A percentile compares a stretch with the other conserved stretches of the same genome.
Conservation (phyloP, 371 early-diverging fungal genomes). For the Rhizopus sp. region DNA sequence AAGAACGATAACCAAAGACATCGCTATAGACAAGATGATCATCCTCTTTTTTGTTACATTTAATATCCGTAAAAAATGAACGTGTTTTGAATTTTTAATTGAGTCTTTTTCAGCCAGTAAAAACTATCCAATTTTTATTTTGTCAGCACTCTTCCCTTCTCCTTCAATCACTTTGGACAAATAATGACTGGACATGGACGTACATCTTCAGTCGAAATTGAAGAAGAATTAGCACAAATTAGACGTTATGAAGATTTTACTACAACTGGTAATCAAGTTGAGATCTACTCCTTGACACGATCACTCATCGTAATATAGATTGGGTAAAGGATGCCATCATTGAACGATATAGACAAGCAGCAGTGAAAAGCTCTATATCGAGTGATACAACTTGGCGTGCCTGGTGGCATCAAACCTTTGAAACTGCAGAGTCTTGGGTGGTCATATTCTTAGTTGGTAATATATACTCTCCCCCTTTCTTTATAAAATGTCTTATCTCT, state of each 20-base stretch:
- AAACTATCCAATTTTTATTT: not conserved
- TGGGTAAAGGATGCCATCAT: slow-evolving; percentile 89
- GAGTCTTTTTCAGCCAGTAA: not conserved
- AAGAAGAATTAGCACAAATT: slow-evolving; percentile 60
- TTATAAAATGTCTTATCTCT: not conserved
- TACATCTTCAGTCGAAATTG: slow-evolving; percentile 32
- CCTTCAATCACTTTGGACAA: not conserved
- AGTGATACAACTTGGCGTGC: slow-evolving; percentile 61
- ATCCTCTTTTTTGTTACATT: no score
- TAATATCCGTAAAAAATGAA: no score
- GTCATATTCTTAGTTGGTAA: slow-evolving; percentile 79
- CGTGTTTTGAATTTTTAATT: not conserved
- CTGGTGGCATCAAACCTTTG: slow-evolving; percentile 63
- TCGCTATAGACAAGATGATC: no score
- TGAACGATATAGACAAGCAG: slow-evolving; percentile 74
- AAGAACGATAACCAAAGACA: no score
- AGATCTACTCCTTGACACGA: not conserved
- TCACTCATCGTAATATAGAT: slow-evolving; percentile 48
- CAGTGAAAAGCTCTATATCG: slow-evolving; percentile 49
- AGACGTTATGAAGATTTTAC: slow-evolving; percentile 85
- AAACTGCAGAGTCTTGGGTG: slow-evolving; percentile 87
- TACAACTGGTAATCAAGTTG: slow-evolving; percentile 62
- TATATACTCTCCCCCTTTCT: not conserved
- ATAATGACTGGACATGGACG: slow-evolving; percentile 28
- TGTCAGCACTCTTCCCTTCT: not conserved